A percentile compares a stretch with the other conserved stretches of the same genome.
Evolutionary conservation across 306 rosid genomes (phyloP).

Genomic region (Arachis stenosperma): DNA sequence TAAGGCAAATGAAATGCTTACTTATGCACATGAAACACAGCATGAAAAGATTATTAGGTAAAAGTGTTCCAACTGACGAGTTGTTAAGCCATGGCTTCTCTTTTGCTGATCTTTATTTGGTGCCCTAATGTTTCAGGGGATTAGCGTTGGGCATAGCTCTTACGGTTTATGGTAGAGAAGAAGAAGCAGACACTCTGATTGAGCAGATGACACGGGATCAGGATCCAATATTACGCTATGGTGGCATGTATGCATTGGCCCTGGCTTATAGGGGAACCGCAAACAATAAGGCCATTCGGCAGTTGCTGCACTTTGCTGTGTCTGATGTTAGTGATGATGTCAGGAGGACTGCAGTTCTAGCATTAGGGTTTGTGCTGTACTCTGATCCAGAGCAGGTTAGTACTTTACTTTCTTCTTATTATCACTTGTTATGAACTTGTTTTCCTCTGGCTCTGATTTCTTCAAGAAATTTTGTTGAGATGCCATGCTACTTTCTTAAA

Average conservation of each 20-base stretch:
- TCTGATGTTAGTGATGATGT: constrained; percentile 99
- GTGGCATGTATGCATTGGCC: constrained; percentile 99
- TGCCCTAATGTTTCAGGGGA: constrained; percentile 63
- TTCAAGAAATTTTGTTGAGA: constrained; percentile 20
- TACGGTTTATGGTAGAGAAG: constrained; percentile 97
- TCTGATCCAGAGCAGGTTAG: constrained; percentile 99
- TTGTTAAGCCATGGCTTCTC: constrained; percentile 23
- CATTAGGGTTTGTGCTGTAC: constrained; percentile 96
- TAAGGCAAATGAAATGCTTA: constrained; percentile 95
- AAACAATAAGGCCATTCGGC: constrained; percentile 95
- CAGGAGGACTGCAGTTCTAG: constrained; percentile 97
- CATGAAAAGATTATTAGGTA: constrained; percentile 95
- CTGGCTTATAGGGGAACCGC: constrained; percentile 96
- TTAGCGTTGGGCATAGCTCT: constrained; percentile 92
- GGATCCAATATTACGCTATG: constrained; percentile 94
- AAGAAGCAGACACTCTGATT: constrained; percentile 93
- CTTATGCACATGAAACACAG: constrained; percentile 96
- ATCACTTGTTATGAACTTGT: constrained; percentile 5
- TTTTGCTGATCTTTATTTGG: constrained; percentile 29
- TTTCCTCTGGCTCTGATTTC: constrained; percentile 15
- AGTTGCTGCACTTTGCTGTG: constrained; percentile 94
- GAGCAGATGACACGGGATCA: constrained; percentile 98
- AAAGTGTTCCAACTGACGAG: constrained; percentile 24
- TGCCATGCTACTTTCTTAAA: constrained; percentile 26
- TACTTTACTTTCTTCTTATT: constrained; percentile 21